These are phyloP conservation scores for Cutaneotrichosporon cavernicola DNA, from an alignment of 1,284 basidiomycete species.

Conservation along the genomic window DNA sequence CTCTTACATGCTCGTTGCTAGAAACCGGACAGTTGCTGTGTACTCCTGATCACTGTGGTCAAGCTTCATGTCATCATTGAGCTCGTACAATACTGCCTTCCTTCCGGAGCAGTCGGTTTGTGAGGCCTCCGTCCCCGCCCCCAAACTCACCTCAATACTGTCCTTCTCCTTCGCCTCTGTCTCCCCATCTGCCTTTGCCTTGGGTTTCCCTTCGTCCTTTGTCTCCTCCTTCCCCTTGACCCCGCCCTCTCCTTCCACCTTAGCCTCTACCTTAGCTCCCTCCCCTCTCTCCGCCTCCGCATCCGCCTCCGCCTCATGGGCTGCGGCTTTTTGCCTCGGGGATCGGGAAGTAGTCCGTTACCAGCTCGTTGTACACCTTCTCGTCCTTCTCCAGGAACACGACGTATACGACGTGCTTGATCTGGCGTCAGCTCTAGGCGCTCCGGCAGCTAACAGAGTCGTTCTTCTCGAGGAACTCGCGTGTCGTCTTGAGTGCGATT, in stretches of 20 bases:
- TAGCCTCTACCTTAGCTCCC: neutral
- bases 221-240: neutral
- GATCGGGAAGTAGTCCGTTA: conserved; percentile 13
- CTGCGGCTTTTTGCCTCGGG: too few relatives aligned
- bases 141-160: too few relatives aligned
- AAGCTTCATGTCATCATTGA: too few relatives aligned
- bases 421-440: conserved; percentile 25
- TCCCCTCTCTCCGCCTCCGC: neutral
- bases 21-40: too few relatives aligned
- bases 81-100: too few relatives aligned
- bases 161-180: neutral
- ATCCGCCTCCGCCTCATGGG: neutral
- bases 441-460: conserved; percentile 27
- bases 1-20: too few relatives aligned
- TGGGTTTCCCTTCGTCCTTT: neutral
- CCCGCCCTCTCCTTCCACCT: neutral
- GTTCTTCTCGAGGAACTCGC: conserved; percentile 39
- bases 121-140: too few relatives aligned
- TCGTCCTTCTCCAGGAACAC: conserved; percentile 47
- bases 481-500: conserved; percentile 44
- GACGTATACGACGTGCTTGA: conserved; percentile 48
- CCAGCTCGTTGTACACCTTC: conserved; percentile 36
- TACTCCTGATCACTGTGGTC: too few relatives aligned
- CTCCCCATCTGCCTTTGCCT: neutral
- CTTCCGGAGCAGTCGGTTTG: too few relatives aligned